A percentile compares a stretch with the other conserved stretches of the same genome.
Conservation (phyloP, 495 filamentous ascomycete genomes). For the Penicillium silybi region DNA sequence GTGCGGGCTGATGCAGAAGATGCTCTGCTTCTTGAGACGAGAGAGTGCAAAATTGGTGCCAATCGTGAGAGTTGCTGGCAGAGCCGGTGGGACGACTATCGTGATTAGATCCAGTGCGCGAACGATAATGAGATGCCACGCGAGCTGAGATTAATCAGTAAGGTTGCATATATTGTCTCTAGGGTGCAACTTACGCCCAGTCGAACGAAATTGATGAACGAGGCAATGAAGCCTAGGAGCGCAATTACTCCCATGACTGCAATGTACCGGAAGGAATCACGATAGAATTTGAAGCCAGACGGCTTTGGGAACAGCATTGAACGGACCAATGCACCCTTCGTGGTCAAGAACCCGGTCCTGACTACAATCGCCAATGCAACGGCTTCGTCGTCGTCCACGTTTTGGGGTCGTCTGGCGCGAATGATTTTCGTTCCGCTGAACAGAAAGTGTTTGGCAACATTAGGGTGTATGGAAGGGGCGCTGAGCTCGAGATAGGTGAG, state of each 20-base stretch:
- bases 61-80: slow-evolving; percentile 96
- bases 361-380: slow-evolving; percentile 89
- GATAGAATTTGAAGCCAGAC: slow-evolving; percentile 96
- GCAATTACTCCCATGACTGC: slow-evolving; percentile 95
- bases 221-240: slow-evolving; percentile 78
- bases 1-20: slow-evolving; percentile 98
- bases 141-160: slow-evolving; percentile 46
- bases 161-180: background rate
- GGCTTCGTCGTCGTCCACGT: slow-evolving; percentile 80
- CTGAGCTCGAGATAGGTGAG: slow-evolving; percentile 68
- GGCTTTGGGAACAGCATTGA: slow-evolving; percentile 99
- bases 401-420: slow-evolving; percentile 80
- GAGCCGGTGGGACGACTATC: slow-evolving; percentile 92
- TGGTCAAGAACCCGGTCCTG: slow-evolving; percentile 94
- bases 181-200: slow-evolving; percentile 51
- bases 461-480: slow-evolving; percentile 72
- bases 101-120: slow-evolving; percentile 94
- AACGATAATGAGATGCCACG: slow-evolving; percentile 86
- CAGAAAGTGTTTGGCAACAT: slow-evolving; percentile 80
- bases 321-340: slow-evolving; percentile 91
- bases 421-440: slow-evolving; percentile 97
- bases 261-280: slow-evolving; percentile 96
- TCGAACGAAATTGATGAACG: slow-evolving; percentile 87
- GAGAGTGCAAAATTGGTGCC: slow-evolving; percentile 93
- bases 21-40: slow-evolving; percentile 77